Evolutionary conservation across 208 protist species (phyloP).

Genomic region (Leishmania guyanensis): DNA sequence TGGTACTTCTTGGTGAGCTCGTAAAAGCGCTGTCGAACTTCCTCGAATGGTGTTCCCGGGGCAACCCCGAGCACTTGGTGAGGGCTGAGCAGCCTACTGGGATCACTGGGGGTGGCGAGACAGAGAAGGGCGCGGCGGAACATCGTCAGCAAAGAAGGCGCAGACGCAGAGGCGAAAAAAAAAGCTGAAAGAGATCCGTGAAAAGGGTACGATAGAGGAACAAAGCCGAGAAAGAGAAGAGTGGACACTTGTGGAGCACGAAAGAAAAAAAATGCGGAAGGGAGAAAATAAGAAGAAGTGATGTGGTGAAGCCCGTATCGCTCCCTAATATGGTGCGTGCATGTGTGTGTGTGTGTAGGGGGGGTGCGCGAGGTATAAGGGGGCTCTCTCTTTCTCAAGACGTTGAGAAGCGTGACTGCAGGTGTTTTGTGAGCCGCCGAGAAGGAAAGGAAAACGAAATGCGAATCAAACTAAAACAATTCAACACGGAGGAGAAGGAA

Average conservation of each 20-base stretch:
- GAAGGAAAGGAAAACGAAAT: background rate
- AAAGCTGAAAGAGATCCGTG: background rate
- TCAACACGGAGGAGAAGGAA: background rate
- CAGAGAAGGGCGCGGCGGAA: slow-evolving; percentile 21
- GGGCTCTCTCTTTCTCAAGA: no score
- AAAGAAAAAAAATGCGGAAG: background rate
- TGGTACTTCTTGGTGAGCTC: slow-evolving; percentile 71
- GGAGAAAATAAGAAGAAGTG: background rate
- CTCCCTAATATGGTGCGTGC: background rate
- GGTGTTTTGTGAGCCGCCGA: no score
- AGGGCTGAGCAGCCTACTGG: slow-evolving; percentile 31
- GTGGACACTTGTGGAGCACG: background rate
- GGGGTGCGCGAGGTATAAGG: no score
- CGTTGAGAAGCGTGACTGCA: background rate
- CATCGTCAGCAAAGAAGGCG: slow-evolving; percentile 10
- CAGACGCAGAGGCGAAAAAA: background rate
- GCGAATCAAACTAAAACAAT: background rate
- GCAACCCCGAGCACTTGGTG: slow-evolving; percentile 64
- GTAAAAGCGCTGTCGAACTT: slow-evolving; percentile 61
- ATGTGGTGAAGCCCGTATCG: background rate
- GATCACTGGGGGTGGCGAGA: slow-evolving; percentile 6
- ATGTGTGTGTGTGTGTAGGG: background rate
- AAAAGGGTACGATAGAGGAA: background rate
- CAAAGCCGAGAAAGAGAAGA: background rate
- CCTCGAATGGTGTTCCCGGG: slow-evolving; percentile 47